These are phyloP conservation scores for Nigrospora sphaerica DNA, from an alignment of 2,329 filamentous ascomycete species.

Conservation along the genomic window DNA sequence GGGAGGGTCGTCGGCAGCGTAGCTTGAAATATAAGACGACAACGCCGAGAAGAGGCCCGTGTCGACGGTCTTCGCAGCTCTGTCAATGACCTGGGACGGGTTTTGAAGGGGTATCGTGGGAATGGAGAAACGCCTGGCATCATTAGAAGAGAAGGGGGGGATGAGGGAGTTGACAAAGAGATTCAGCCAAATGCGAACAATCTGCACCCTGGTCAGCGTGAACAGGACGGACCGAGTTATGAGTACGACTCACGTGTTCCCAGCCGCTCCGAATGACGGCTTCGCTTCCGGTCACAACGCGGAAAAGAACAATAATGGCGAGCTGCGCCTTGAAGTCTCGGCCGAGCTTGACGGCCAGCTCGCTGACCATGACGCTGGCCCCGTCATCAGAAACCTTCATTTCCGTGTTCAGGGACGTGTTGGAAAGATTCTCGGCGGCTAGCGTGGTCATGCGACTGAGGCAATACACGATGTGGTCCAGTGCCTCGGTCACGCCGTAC, in stretches of 20 bases:
- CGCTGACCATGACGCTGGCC: slow-evolving; percentile 82
- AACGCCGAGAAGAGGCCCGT: slow-evolving; percentile 88
- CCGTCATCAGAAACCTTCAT: slow-evolving; percentile 86
- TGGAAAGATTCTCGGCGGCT: slow-evolving; percentile 67
- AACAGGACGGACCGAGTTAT: not conserved
- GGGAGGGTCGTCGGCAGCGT: slow-evolving; percentile 93
- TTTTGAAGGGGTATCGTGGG: slow-evolving; percentile 82
- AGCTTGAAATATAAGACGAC: slow-evolving; percentile 96
- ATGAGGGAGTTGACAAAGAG: slow-evolving; percentile 93
- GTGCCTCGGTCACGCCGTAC: slow-evolving; percentile 74
- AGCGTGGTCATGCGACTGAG: slow-evolving; percentile 87
- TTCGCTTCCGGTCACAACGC: slow-evolving; percentile 83
- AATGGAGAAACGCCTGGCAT: slow-evolving; percentile 61
- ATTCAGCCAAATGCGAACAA: slow-evolving; percentile 89
- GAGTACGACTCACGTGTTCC: slow-evolving; percentile 55
- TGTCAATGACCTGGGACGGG: slow-evolving; percentile 87
- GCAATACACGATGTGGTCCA: slow-evolving; percentile 89
- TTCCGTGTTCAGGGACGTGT: slow-evolving; percentile 87
- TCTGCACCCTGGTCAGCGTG: slow-evolving; percentile 43
- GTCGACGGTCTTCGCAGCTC: slow-evolving; percentile 70
- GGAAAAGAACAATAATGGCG: slow-evolving; percentile 90
- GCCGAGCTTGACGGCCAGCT: slow-evolving; percentile 92
- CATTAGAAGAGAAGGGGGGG: slow-evolving; percentile 64
- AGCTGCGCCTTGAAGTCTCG: slow-evolving; percentile 90
- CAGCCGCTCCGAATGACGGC: slow-evolving; percentile 67